Conservation (phyloP, 805 yeast species). For the Allodekkera sacchari region DNA sequence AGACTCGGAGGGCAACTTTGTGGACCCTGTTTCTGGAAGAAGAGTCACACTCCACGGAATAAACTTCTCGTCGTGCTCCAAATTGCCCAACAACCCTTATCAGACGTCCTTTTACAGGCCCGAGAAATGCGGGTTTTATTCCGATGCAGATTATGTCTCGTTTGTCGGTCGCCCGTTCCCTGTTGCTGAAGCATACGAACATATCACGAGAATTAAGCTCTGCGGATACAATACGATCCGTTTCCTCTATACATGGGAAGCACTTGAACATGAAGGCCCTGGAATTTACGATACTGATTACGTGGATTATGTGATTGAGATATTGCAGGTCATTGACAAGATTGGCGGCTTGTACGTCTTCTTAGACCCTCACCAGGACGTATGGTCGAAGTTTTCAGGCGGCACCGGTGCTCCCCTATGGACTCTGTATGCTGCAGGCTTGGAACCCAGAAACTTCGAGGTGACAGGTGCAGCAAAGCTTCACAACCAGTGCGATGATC, state of each 20-base stretch:
- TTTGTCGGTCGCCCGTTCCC: conserved; percentile 81
- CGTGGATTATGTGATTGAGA: conserved; percentile 57
- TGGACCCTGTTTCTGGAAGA: conserved; percentile 44
- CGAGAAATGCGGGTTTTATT: conserved; percentile 42
- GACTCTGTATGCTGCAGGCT: conserved; percentile 85
- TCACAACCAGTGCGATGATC: conserved; percentile 48
- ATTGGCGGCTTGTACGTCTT: conserved; percentile 73
- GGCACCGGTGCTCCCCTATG: conserved; percentile 94
- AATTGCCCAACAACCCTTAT: conserved; percentile 55
- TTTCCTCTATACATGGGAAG: conserved; percentile 84
- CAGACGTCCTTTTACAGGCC: conserved; percentile 32
- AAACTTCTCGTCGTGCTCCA: conserved; percentile 68
- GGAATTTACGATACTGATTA: conserved; percentile 72
- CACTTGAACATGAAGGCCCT: conserved; percentile 84
- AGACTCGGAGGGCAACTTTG: conserved; percentile 49
- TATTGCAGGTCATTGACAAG: conserved; percentile 47
- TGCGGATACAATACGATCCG: conserved; percentile 80
- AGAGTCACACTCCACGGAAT: conserved; percentile 67
- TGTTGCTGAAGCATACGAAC: conserved; percentile 59
- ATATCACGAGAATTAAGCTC: conserved; percentile 59
- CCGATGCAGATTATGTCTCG: conserved; percentile 64
- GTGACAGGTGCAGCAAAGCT: conserved; percentile 73
- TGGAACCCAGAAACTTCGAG: conserved; percentile 67
- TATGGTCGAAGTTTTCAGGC: conserved; percentile 83
- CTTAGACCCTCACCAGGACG: conserved; percentile 89